phyloP scores from a whole-genome alignment of 1,284 basidiomycete genomes.

The Retiboletus flavoniger region DNA sequence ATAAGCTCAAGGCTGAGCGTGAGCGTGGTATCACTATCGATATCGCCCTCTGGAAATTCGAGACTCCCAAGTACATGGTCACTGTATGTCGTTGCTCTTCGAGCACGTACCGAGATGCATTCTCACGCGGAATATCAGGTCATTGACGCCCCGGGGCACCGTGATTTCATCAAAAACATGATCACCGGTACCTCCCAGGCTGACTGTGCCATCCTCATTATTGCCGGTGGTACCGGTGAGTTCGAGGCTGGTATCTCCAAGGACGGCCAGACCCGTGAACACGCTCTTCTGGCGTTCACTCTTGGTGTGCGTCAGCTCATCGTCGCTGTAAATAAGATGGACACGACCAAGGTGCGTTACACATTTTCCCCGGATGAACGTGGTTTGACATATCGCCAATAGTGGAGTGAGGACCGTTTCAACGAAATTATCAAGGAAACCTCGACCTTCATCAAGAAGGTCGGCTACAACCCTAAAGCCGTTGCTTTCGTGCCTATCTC shows the following conservation, averaged over 20 bases:
- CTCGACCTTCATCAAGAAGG: slow-evolving; percentile 99
- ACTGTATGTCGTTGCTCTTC: slow-evolving; percentile 55
- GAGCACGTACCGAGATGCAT: background rate
- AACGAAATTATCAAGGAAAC: slow-evolving; percentile 99
- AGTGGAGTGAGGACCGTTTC: slow-evolving; percentile 99
- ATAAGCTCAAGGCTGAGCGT: slow-evolving; percentile 99
- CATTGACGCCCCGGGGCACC: slow-evolving; percentile 99
- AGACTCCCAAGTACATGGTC: slow-evolving; percentile 90
- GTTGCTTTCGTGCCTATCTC: slow-evolving; percentile 99
- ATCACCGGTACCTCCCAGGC: slow-evolving; percentile 99
- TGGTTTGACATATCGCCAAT: slow-evolving; percentile 18
- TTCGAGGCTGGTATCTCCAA: slow-evolving; percentile 99
- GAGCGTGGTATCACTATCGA: slow-evolving; percentile 99
- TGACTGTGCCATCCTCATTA: slow-evolving; percentile 99
- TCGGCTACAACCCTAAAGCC: slow-evolving; percentile 99
- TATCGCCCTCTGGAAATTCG: slow-evolving; percentile 99
- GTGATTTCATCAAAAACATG: slow-evolving; percentile 99
- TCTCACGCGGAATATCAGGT: slow-evolving; percentile 50
- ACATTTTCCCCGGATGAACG: background rate
- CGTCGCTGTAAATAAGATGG: slow-evolving; percentile 99
- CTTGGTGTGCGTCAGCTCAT: slow-evolving; percentile 99
- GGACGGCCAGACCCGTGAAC: slow-evolving; percentile 99
- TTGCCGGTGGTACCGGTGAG: slow-evolving; percentile 98
- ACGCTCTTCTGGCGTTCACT: slow-evolving; percentile 99
- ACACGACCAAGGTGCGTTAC: slow-evolving; percentile 81